A percentile compares a stretch with the other conserved stretches of the same genome.
Conservation (phyloP, 2,329 filamentous ascomycete genomes). For the Bipolaris oryzae region DNA sequence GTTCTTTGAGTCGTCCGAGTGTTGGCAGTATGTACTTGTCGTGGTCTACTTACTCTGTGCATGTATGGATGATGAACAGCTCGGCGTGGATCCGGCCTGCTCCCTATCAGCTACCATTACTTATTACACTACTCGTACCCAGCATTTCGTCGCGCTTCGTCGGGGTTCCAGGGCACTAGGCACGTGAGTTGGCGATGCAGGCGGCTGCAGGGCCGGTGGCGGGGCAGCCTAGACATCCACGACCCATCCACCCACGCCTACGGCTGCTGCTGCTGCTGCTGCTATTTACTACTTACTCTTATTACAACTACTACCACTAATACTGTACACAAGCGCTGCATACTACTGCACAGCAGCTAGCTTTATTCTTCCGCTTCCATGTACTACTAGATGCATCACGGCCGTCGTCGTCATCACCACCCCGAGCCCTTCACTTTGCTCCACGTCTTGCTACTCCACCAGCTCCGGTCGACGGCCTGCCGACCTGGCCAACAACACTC, state of each 20-base stretch:
- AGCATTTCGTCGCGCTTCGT: conserved; percentile 8
- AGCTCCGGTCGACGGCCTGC: neutral
- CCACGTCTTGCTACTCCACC: neutral
- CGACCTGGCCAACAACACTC: neutral
- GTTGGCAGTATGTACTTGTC: no score
- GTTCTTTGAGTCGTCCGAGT: no score
- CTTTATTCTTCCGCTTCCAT: neutral
- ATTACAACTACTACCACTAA: neutral
- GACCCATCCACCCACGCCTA: neutral
- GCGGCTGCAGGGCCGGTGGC: conserved; percentile 15
- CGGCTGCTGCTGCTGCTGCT: no score
- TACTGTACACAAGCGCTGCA: no score
- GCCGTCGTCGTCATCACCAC: neutral
- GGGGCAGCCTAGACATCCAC: conserved; percentile 14
- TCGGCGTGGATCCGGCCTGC: no score
- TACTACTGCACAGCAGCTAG: no score
- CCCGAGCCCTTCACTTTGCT: conserved; percentile 1
- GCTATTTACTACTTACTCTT: neutral
- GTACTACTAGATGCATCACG: neutral
- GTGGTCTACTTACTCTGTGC: no score
- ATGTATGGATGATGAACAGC: no score
- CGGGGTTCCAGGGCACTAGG: neutral
- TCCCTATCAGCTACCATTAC: neutral
- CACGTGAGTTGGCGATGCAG: conserved; percentile 22
- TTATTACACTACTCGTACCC: neutral